A percentile compares a stretch with the other conserved stretches of the same genome.
phyloP scores from a whole-genome alignment of 805 yeast species.

The Yamadazyma nakazawae region DNA sequence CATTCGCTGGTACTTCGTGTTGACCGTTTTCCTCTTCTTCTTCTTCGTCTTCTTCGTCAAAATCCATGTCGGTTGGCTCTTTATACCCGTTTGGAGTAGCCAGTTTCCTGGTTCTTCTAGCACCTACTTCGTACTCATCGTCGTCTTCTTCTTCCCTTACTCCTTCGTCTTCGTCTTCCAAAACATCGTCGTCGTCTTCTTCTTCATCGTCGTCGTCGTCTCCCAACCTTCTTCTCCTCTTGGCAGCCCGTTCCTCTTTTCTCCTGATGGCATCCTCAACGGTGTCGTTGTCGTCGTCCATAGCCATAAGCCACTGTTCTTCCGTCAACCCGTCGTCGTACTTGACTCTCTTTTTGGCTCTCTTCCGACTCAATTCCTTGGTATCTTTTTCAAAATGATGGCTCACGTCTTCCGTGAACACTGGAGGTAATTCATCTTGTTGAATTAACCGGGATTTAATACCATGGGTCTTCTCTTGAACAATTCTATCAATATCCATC shows the following conservation, averaged over 20 bases:
- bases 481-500: slow-evolving; percentile 57
- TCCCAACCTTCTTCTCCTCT: slow-evolving; percentile 34
- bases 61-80: slow-evolving; percentile 23
- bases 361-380: slow-evolving; percentile 53
- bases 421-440: slow-evolving; percentile 71
- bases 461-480: slow-evolving; percentile 30
- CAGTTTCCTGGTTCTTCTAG: slow-evolving; percentile 18
- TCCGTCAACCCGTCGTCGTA: slow-evolving; percentile 89
- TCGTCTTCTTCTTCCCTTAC: slow-evolving; percentile 7
- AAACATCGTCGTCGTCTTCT: slow-evolving; percentile 15
- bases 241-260: slow-evolving; percentile 41
- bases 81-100: slow-evolving; percentile 16
- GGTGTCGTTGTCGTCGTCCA: slow-evolving; percentile 68
- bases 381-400: slow-evolving; percentile 49
- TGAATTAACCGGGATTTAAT: slow-evolving; percentile 56
- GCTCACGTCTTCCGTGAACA: slow-evolving; percentile 66
- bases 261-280: slow-evolving; percentile 58
- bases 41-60: slow-evolving; percentile 18
- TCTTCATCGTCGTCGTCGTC: slow-evolving; percentile 23
- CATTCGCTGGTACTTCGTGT: slow-evolving; percentile 13
- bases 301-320: slow-evolving; percentile 86
- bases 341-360: slow-evolving; percentile 78
- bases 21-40: slow-evolving; percentile 16
- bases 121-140: slow-evolving; percentile 3
- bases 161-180: slow-evolving; percentile 4